Percentiles rank a stretch among this genome's conserved stretches.
Conservation (phyloP, 306 rosid species). For the Gastrolobium bilobum region DNA sequence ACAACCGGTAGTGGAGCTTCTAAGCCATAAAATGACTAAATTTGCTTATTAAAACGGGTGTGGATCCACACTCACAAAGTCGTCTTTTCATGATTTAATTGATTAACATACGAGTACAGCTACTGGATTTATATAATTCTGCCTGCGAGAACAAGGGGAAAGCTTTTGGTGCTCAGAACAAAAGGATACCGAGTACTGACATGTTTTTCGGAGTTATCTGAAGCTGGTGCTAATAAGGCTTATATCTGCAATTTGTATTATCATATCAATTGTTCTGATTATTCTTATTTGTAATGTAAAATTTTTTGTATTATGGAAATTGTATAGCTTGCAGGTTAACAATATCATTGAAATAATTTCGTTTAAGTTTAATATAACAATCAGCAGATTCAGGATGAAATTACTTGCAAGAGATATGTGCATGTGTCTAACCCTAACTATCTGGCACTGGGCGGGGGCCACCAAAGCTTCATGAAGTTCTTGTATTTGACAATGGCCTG, state of each 20-base stretch:
- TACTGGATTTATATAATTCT: constrained; percentile 41
- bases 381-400: not conserved
- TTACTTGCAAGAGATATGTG: not conserved
- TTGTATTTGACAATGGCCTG: not conserved
- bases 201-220: constrained; percentile 37
- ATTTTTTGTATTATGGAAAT: constrained; percentile 28
- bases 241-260: constrained; percentile 40
- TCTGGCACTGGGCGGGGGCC: not conserved
- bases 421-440: not conserved
- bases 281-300: constrained; percentile 45
- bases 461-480: not conserved
- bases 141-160: constrained; percentile 39
- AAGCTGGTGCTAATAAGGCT: constrained; percentile 47
- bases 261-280: constrained; percentile 36
- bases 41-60: constrained; percentile 16
- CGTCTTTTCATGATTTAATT: constrained; percentile 27
- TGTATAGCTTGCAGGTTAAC: constrained; percentile 43
- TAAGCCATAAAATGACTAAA: constrained; percentile 57
- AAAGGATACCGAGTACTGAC: constrained; percentile 12
- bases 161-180: constrained; percentile 35
- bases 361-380: not conserved
- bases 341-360: constrained; percentile 32
- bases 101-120: constrained; percentile 24
- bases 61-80: constrained; percentile 35
- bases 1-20: constrained; percentile 60